Evolutionary conservation across 345 rosid genomes (phyloP), one percentile per base, ranked within the genome.

Genomic region (Garcia nutans): DNA sequence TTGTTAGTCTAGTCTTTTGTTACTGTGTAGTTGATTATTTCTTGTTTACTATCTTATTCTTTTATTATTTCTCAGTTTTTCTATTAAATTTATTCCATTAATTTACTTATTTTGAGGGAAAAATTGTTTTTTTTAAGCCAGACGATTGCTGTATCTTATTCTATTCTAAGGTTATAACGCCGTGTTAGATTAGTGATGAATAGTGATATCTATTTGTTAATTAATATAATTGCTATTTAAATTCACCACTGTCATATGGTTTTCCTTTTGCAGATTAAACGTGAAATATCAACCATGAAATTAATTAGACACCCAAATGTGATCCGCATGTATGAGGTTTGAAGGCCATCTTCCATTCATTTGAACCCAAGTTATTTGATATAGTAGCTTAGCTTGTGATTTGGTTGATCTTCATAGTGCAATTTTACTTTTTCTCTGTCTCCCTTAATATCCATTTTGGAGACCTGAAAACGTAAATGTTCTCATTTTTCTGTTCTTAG

Each of bases 201-300:
- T 54, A 0, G 13, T 13, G 41, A 37, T 37, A 56, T 37, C 59
- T 49, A 11, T 52, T 50, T 54, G 52, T 23, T 17, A 20, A 22
- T 49, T 3, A 1, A 66, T 19, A 68, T 17, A 4, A 6, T 2
- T 67, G 19, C 11, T 10, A 4, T 60, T 37, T 74, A 22, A 13
- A n/a, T 73, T 82, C 61, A 42, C 22, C 2, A 60, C 15, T 65
- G 13, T n/a, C 7, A 31, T 16, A 9, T 22, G 41, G 2, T 74
- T 52, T 71, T 20, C 73, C 52, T 3, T 58, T 75, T 79, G 72
- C 84, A 96, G 98, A 96, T 96, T 78, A 96, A 96, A 82, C 91
- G 99, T 33, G 98, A 96, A 82, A 93, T 96, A 80, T 92, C 98
- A 26, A 93, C 97, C 0, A 92, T 96, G 99, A 96, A 96, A 82